These are phyloP conservation scores for Tylopilus vinaceipallidus DNA, from an alignment of 768 basidiomycete species.

Conservation along the genomic window DNA sequence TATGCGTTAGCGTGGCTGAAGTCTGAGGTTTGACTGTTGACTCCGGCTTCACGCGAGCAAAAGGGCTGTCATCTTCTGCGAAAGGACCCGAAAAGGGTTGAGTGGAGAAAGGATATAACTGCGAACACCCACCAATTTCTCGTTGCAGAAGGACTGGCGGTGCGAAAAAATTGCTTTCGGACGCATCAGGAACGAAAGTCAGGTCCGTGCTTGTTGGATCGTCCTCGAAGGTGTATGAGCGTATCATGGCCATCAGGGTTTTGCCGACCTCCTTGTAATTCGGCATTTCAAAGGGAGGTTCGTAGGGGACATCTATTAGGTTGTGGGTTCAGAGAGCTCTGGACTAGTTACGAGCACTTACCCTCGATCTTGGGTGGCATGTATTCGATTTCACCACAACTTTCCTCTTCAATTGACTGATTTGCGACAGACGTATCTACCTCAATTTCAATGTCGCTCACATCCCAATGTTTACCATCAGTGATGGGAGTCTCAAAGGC, in stretches of 20 bases:
- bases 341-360: constrained; percentile 26
- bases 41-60: constrained; percentile 14
- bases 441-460: constrained; percentile 53
- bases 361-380: constrained; percentile 53
- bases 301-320: constrained; percentile 39
- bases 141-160: constrained; percentile 14
- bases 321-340: not conserved
- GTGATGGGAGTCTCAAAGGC: constrained; percentile 67
- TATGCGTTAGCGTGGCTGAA: not conserved
- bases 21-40: constrained; percentile 10
- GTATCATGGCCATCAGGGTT: constrained; percentile 36
- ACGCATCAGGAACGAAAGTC: constrained; percentile 20
- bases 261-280: constrained; percentile 44
- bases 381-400: constrained; percentile 51
- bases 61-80: constrained; percentile 31
- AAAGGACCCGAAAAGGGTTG: not conserved
- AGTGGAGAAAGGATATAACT: not conserved
- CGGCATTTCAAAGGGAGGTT: constrained; percentile 49
- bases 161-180: constrained; percentile 24
- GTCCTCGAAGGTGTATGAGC: constrained; percentile 36
- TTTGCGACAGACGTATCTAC: constrained; percentile 22
- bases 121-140: constrained; percentile 24
- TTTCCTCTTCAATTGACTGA: constrained; percentile 30
- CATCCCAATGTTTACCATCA: constrained; percentile 72
- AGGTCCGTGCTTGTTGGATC: constrained; percentile 15